phyloP scores from a whole-genome alignment of 257 asterid species.

The Salvia miltiorrhiza region DNA sequence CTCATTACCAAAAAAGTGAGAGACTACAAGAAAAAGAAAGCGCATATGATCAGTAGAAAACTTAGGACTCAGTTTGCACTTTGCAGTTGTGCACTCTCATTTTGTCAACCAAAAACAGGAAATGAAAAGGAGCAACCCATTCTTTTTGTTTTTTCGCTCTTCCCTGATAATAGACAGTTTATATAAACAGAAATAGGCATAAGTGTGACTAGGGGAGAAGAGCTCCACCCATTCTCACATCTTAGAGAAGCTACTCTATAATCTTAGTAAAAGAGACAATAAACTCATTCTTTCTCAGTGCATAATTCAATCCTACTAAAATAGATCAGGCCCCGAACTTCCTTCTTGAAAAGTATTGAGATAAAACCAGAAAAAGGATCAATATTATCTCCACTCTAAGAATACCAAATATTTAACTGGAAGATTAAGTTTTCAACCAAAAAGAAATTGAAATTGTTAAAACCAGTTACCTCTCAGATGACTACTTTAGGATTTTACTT shows the following conservation, averaged over 20 bases:
- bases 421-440: background rate
- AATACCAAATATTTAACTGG: background rate
- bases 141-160: background rate
- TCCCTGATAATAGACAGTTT: background rate
- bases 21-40: constrained; percentile 5
- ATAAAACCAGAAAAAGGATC: background rate
- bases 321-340: background rate
- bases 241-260: background rate
- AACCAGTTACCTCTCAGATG: background rate
- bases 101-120: background rate
- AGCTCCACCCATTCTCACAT: background rate
- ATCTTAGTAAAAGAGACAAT: background rate
- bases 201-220: background rate
- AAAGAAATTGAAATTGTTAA: background rate
- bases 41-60: background rate
- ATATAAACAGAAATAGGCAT: background rate
- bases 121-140: background rate
- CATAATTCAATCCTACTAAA: background rate
- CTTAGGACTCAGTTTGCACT: background rate
- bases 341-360: background rate
- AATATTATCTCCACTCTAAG: background rate
- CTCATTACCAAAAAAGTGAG: background rate
- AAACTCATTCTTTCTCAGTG: background rate
- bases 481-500: background rate
- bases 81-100: background rate